phyloP scores from a whole-genome alignment of 2,329 filamentous ascomycete genomes.

The Curvularia sp. region DNA sequence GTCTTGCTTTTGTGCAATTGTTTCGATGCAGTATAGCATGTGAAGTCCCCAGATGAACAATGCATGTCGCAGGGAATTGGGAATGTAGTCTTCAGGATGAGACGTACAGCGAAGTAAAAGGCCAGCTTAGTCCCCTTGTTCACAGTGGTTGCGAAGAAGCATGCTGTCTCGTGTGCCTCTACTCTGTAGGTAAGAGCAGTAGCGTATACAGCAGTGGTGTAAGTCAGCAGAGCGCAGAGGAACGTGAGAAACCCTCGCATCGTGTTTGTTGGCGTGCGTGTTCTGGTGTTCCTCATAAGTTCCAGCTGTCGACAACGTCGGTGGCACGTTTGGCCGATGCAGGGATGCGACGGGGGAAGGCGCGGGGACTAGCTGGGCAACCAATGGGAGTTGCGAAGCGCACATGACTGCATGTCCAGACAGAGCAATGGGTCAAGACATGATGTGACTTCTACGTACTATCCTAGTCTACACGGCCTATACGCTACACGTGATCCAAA shows the following conservation, averaged over 20 bases:
- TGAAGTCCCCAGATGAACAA: background rate
- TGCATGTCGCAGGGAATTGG: background rate
- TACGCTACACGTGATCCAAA: constrained; percentile 12
- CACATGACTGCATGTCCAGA: background rate
- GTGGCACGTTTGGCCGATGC: constrained; percentile 31
- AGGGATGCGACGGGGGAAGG: constrained; percentile 23
- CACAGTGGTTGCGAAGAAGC: constrained; percentile 86
- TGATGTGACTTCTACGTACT: constrained; percentile 7
- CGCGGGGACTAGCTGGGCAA: constrained; percentile 21
- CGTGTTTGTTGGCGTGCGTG: constrained; percentile 26
- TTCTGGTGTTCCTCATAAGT: constrained; percentile 21
- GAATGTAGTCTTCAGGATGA: background rate
- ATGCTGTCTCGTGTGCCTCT: constrained; percentile 88
- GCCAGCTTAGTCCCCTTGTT: constrained; percentile 86
- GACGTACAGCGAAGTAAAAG: constrained; percentile 94
- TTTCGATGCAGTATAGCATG: too few relatives aligned
- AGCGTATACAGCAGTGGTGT: constrained; percentile 75
- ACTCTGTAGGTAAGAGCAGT: constrained; percentile 96
- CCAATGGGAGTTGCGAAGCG: constrained; percentile 24
- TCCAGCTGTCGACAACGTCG: constrained; percentile 46
- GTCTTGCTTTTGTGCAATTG: background rate
- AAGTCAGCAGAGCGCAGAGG: constrained; percentile 68
- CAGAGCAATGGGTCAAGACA: background rate
- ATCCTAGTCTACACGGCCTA: constrained; percentile 15
- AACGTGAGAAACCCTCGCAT: constrained; percentile 48